A percentile compares a stretch with the other conserved stretches of the same genome.
Evolutionary conservation across 2,329 filamentous ascomycete species (phyloP).

Genomic region (Arthrobotrys iridis): DNA sequence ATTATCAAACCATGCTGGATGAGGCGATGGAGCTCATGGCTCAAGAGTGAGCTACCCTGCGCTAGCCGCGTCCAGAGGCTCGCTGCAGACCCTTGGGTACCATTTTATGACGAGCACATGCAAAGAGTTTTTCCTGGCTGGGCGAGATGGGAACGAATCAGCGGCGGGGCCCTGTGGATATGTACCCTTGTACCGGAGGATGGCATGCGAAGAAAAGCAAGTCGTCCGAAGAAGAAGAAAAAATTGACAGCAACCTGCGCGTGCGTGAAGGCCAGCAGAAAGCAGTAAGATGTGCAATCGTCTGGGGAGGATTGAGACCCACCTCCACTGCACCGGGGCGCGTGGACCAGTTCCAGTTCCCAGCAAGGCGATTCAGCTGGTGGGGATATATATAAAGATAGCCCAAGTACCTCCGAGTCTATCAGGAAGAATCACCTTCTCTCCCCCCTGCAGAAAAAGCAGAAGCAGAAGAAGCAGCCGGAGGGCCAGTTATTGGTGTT

Average conservation of each 20-base stretch:
- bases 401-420: slow-evolving; percentile 6
- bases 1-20: background rate
- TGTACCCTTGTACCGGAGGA: slow-evolving; percentile 28
- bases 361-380: background rate
- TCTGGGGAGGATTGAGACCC: slow-evolving; percentile 3
- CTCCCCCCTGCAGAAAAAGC: slow-evolving; percentile 3
- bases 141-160: slow-evolving; percentile 30
- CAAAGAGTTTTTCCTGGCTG: slow-evolving; percentile 32
- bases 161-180: background rate
- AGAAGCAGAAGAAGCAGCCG: background rate
- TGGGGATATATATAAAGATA: slow-evolving; percentile 12
- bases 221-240: slow-evolving; percentile 4
- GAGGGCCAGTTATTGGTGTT: slow-evolving; percentile 17
- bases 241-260: slow-evolving; percentile 3
- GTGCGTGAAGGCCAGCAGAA: background rate
- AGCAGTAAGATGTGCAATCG: background rate
- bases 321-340: background rate
- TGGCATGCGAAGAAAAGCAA: background rate
- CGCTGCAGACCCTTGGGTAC: background rate
- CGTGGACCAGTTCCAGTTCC: slow-evolving; percentile 3
- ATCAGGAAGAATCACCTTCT: slow-evolving; percentile 6
- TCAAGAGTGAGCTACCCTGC: slow-evolving; percentile 27
- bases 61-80: slow-evolving; percentile 29
- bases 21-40: slow-evolving; percentile 46
- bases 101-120: slow-evolving; percentile 42